These are phyloP conservation scores for Hypoxylon sp. DNA, from an alignment of 2,329 filamentous ascomycete species.

Conservation along the genomic window DNA sequence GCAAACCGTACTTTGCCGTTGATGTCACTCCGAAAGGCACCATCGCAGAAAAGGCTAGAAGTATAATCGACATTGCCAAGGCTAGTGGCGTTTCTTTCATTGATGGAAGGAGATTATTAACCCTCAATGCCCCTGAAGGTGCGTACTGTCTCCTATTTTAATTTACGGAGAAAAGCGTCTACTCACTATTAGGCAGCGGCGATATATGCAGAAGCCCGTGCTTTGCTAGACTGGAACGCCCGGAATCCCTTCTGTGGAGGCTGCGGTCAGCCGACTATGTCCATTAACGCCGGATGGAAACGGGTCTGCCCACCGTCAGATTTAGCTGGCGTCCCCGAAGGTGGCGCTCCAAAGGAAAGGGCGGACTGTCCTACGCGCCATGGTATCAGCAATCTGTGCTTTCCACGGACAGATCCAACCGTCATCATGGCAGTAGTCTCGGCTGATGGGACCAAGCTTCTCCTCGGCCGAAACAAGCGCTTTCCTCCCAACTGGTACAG, in stretches of 20 bases:
- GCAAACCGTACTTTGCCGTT: conserved; percentile 88
- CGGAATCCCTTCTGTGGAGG: conserved; percentile 93
- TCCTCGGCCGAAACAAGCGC: conserved; percentile 87
- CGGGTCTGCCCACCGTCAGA: conserved; percentile 83
- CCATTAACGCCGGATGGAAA: conserved; percentile 84
- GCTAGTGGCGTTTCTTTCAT: conserved; percentile 74
- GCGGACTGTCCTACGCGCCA: conserved; percentile 84
- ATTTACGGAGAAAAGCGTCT: not conserved
- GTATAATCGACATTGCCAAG: conserved; percentile 72
- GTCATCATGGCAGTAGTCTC: conserved; percentile 96
- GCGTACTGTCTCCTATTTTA: conserved; percentile 28
- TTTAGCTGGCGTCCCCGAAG: conserved; percentile 60
- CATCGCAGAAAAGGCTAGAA: conserved; percentile 73
- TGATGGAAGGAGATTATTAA: conserved; percentile 66
- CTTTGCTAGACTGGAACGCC: conserved; percentile 92
- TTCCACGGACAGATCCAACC: conserved; percentile 92
- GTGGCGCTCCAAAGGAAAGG: conserved; percentile 65
- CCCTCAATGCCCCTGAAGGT: conserved; percentile 65
- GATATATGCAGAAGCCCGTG: conserved; percentile 89
- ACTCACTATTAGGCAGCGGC: conserved; percentile 71
- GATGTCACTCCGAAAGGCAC: conserved; percentile 83
- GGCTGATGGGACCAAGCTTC: conserved; percentile 79
- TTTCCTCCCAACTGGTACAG: conserved; percentile 91
- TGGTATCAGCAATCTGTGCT: conserved; percentile 90
- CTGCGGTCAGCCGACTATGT: conserved; percentile 87